Conservation (phyloP, 495 filamentous ascomycete species). For the Letharia columbiana region DNA sequence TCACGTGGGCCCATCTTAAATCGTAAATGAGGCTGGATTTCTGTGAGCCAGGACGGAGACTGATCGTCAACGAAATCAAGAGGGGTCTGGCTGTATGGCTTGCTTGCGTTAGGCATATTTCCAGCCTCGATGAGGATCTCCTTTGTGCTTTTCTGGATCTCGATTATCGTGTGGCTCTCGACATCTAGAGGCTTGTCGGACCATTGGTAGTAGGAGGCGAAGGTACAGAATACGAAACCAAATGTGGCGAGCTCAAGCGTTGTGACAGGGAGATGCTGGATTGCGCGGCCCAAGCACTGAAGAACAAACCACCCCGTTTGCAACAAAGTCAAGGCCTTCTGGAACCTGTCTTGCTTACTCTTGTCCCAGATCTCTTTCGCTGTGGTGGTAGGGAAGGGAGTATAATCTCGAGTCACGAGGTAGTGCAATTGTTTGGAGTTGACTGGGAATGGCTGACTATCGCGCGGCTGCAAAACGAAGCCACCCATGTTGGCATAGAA, state of each 20-base stretch:
- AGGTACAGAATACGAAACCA: conserved; percentile 31
- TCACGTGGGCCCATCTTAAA: conserved; percentile 24
- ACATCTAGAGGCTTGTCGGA: conserved; percentile 34
- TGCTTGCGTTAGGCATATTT: conserved; percentile 11
- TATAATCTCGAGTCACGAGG: conserved; percentile 27
- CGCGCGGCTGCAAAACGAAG: conserved; percentile 27
- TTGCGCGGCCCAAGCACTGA: conserved; percentile 27
- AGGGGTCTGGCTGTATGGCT: conserved; percentile 28
- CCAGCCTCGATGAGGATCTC: conserved; percentile 26
- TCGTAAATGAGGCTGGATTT: conserved; percentile 71
- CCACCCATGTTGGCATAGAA: conserved; percentile 38
- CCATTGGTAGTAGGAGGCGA: conserved; percentile 33
- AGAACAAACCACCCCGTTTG: conserved; percentile 34
- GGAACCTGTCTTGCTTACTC: conserved; percentile 29
- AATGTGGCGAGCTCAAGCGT: conserved; percentile 34
- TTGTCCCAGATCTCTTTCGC: conserved; percentile 27
- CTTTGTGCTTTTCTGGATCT: conserved; percentile 18
- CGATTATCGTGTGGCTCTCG: conserved; percentile 23
- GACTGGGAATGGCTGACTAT: conserved; percentile 27
- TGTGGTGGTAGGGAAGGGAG: conserved; percentile 26
- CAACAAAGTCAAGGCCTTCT: conserved; percentile 31
- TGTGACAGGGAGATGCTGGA: conserved; percentile 27
- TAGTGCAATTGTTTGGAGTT: conserved; percentile 30
- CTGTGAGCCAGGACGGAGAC: conserved; percentile 50
- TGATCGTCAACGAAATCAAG: conserved; percentile 34